These are phyloP conservation scores for Trichoderma atrobrunneum DNA, from an alignment of 2,329 filamentous ascomycete species.

Conservation along the genomic window DNA sequence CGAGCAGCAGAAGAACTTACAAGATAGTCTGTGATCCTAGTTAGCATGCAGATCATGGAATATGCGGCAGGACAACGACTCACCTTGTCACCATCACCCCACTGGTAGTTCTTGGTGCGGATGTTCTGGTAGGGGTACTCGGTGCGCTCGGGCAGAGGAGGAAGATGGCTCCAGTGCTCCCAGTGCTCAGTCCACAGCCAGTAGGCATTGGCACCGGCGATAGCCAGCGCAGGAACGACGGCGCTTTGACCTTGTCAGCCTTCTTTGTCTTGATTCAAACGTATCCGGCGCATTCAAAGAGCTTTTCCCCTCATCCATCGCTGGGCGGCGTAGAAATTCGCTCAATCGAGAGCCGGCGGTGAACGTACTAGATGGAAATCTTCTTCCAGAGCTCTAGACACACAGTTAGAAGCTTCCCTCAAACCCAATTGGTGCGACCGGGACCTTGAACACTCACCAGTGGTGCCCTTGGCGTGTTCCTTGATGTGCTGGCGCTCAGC, in stretches of 20 bases:
- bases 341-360: slow-evolving; percentile 22
- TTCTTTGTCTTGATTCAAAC: slow-evolving; percentile 21
- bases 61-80: slow-evolving; percentile 22
- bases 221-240: slow-evolving; percentile 68
- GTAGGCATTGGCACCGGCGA: slow-evolving; percentile 79
- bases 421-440: not conserved
- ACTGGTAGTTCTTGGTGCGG: slow-evolving; percentile 91
- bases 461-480: slow-evolving; percentile 80
- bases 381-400: slow-evolving; percentile 85
- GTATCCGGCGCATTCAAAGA: not conserved
- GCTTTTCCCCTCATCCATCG: not conserved
- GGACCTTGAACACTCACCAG: slow-evolving; percentile 58
- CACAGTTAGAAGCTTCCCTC: slow-evolving; percentile 32
- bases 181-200: slow-evolving; percentile 93
- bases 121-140: slow-evolving; percentile 99
- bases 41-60: slow-evolving; percentile 26
- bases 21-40: slow-evolving; percentile 51
- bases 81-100: slow-evolving; percentile 95
- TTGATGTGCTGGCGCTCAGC: slow-evolving; percentile 87
- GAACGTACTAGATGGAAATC: slow-evolving; percentile 87
- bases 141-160: slow-evolving; percentile 81
- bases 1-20: slow-evolving; percentile 28
- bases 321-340: slow-evolving; percentile 25
- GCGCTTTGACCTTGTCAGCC: slow-evolving; percentile 50
- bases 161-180: slow-evolving; percentile 87